Evolutionary conservation across 2,329 filamentous ascomycete genomes (phyloP), one percentile per base, ranked within the genome.

Genomic region (Trichoderma arundinaceum): DNA sequence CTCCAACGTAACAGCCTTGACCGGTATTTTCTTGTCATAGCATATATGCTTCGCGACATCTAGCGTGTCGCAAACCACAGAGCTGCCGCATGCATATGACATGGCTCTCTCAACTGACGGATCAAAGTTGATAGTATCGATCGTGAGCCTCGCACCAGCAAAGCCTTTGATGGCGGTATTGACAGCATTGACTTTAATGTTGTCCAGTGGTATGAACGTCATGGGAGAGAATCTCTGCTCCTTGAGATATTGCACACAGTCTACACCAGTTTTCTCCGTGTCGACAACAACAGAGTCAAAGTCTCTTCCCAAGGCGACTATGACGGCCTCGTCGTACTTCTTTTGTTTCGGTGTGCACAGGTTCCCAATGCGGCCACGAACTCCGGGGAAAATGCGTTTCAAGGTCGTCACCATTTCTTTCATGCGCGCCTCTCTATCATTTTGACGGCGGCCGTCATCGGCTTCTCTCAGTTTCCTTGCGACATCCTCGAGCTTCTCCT

Each of bases 271-370:
- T 79, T 95, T 96, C 77, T 98, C 93, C 1, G 92, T 94, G 72
- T 99, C 95, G 9, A 98, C 94, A 56, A 99, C 88, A 49, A 99
- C 90, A 0, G 94, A 92, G 76, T 99, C 94, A 75, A 97, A 97
- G 74, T 98, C 92, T 63, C 92, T 88, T 58, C 95, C 95, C 4
- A 99, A 86, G 7, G 96, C 93, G 22, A 92, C 96, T 72, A 92
- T 92, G 69, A 99, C 92, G 52, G 95, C 95, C 71, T 95, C 92
- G 69, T 95, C 92, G 73, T 90, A 99, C 77, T 97, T 98, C 79
- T 96, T 97, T 80, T 97, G 92, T 78, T 97, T 98, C 1, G 95
- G 94, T 70, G 92, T 94, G 80, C 95, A 97, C 48, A 99, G 86
- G 70, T 97, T 92, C 68, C 92, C 92, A 52, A 98, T 87, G 52